Percentiles rank a stretch among this genome's conserved stretches.
phyloP scores from a whole-genome alignment of 2,329 filamentous ascomycete species.

The Stachybotrys chartarum region DNA sequence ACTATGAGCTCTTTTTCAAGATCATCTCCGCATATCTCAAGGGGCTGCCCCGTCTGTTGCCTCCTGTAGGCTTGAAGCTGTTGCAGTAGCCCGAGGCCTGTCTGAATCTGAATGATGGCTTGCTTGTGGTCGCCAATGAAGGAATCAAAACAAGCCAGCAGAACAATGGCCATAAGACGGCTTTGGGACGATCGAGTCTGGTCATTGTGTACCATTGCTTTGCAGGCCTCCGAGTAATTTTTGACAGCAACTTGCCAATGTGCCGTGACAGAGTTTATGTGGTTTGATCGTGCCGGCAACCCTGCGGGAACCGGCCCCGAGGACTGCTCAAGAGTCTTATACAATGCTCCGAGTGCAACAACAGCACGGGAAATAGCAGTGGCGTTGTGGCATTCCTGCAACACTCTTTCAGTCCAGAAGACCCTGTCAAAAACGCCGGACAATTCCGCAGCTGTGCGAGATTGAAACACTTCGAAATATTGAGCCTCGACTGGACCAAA shows the following conservation, averaged over 20 bases:
- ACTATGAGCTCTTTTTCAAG: conserved; percentile 53
- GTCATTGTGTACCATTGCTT: conserved; percentile 34
- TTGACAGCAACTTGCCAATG: conserved; percentile 56
- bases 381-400: conserved; percentile 57
- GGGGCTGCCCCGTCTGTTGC: conserved; percentile 11
- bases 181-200: conserved; percentile 40
- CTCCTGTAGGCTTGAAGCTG: conserved; percentile 29
- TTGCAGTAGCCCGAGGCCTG: conserved; percentile 47
- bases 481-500: conserved; percentile 45
- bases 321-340: conserved; percentile 57
- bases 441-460: conserved; percentile 54
- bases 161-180: conserved; percentile 56
- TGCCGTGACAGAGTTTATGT: conserved; percentile 28
- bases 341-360: conserved; percentile 57
- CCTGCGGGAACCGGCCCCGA: conserved; percentile 34
- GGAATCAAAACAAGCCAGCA: conserved; percentile 62
- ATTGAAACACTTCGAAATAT: conserved; percentile 56
- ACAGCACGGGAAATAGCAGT: conserved; percentile 57
- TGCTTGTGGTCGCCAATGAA: conserved; percentile 58
- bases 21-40: conserved; percentile 29
- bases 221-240: conserved; percentile 51
- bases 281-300: conserved; percentile 7
- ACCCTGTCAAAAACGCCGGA: conserved; percentile 60
- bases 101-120: conserved; percentile 55
- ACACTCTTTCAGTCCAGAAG: conserved; percentile 57